Base-by-base conservation (phyloP, 768 basidiomycete genomes). In the Phylloporus arenicola region DNA sequence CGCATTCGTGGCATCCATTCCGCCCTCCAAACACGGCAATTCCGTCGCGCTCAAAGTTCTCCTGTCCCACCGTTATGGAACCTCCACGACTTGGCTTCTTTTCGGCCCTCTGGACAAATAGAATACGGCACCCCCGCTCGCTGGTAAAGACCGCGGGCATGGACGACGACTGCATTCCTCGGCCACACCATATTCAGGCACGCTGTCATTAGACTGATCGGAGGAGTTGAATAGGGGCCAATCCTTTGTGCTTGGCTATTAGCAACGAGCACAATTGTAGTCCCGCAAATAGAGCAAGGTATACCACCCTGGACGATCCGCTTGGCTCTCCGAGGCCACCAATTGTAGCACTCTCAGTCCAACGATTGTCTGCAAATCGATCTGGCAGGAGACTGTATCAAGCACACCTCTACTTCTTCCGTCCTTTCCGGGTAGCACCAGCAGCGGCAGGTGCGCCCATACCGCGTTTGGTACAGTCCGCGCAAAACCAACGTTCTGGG, bases 401-500 rank as follows among this genome's bases (percentile, higher is more conserved):
- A 19, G 25, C 48, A 34, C 39, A 52, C n/a, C 14, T 1, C 50
- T 71, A 70, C 55, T 74, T 74, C 61, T 73, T 74, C 56, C 73
- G 66, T 34, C 72, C 72, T 57, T 74, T 74, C 22, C 72, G 72
- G 47, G 58, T 54, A 43, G 64, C 52, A n/a, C 57, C 58, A 6
- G 57, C 50, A 16, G 49, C 40, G 29, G 66, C 44, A 40, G 65
- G 65, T 45, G 63, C 64, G 50, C 67, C 67, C 64, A 68, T 68
- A 30, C 66, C 60, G 50, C 64, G 70, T 44, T 63, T 64, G 9
- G 72, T 67, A 56, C 82, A 84, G n/a, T 77, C 75, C 8, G 76
- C 69, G 56, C 82, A 83, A 52, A 73, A 82, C 82, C 81, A 83
- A 14, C 63, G 64, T 46, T 81, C 80, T 7, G 81, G 80, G 46